phyloP scores from a whole-genome alignment of 352 stramenopile species.

The Phytophthora cajani region DNA sequence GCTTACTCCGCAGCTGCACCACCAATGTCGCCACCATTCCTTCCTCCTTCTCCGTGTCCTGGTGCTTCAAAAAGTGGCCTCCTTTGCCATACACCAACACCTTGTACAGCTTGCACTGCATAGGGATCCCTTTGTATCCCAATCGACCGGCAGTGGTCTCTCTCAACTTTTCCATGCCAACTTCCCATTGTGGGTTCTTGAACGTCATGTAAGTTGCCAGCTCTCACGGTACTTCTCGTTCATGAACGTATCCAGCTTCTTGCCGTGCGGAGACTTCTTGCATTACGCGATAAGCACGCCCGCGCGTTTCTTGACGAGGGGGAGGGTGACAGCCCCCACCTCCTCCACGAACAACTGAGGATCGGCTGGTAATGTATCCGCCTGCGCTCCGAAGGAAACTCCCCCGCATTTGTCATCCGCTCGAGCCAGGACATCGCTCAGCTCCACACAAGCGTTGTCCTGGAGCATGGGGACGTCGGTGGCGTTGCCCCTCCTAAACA shows the following conservation, averaged over 20 bases:
- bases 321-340: neutral
- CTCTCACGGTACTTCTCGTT: neutral
- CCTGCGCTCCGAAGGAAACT: neutral
- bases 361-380: neutral
- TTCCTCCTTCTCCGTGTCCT: conserved; percentile 63
- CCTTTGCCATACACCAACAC: conserved; percentile 55
- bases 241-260: neutral
- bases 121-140: conserved; percentile 16
- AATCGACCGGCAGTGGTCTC: conserved; percentile 8
- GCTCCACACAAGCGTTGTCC: too few species aligned
- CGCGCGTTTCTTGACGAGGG: neutral
- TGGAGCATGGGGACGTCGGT: too few species aligned
- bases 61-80: conserved; percentile 52
- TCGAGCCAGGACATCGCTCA: too few species aligned
- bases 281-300: neutral
- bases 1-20: conserved; percentile 36
- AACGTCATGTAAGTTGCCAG: conserved; percentile 1
- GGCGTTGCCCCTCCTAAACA: too few species aligned
- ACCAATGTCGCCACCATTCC: conserved; percentile 64
- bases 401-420: too few species aligned
- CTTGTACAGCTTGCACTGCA: conserved; percentile 51
- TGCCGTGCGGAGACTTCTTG: neutral
- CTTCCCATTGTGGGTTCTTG: conserved; percentile 12
- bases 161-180: conserved; percentile 9
- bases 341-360: neutral